Conservation (phyloP, 208 protist species). For the Wallacemonas sp. region DNA sequence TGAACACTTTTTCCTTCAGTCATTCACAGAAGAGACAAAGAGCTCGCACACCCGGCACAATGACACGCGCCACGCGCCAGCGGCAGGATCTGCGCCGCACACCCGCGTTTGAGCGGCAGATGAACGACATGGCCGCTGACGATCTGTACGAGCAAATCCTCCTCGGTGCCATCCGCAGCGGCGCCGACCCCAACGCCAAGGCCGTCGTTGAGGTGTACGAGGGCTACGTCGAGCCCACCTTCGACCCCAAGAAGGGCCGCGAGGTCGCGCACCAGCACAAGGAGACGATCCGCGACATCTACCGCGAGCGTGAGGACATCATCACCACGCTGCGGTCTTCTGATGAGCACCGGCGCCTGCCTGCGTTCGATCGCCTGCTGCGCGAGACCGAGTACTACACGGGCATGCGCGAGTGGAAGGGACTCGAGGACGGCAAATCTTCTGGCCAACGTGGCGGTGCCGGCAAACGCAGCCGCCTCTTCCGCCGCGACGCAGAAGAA, state of each 20-base stretch:
- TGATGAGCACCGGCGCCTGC: conserved; percentile 53
- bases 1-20: too few relatives aligned
- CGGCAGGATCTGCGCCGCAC: conserved; percentile 72
- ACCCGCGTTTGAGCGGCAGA: conserved; percentile 60
- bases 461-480: conserved; percentile 22
- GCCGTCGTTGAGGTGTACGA: conserved; percentile 57
- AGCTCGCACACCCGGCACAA: too few relatives aligned
- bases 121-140: conserved; percentile 69
- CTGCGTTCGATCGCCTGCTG: conserved; percentile 76
- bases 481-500: conserved; percentile 22
- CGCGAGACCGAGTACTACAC: conserved; percentile 89
- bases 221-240: conserved; percentile 67
- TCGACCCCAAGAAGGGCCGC: conserved; percentile 44
- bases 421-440: conserved; percentile 9
- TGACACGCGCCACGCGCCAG: conserved; percentile 33
- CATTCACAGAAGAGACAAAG: too few relatives aligned
- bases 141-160: conserved; percentile 87
- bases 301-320: conserved; percentile 61
- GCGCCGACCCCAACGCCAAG: conserved; percentile 67
- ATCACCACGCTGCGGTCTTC: conserved; percentile 64
- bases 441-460: conserved; percentile 18
- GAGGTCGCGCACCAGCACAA: conserved; percentile 39
- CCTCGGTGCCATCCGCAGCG: conserved; percentile 66
- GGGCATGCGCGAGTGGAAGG: conserved; percentile 75
- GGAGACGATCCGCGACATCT: conserved; percentile 43